phyloP scores from a whole-genome alignment of 129 eudicot genomes.

The Tagetes erecta region DNA sequence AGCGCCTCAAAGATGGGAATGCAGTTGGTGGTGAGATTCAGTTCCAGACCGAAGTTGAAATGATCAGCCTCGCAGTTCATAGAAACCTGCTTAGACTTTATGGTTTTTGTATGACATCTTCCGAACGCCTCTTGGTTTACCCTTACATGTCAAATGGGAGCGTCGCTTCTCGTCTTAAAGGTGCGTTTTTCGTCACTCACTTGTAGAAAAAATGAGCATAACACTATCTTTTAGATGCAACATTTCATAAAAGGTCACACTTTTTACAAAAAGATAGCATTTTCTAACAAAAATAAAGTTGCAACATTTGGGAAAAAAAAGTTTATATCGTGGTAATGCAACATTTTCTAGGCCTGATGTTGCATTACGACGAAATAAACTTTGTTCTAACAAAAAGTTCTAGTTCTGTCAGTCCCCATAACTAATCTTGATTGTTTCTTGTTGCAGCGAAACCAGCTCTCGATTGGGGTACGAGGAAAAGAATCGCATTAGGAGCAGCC shows the following conservation, averaged over 20 bases:
- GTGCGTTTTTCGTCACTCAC: conserved; percentile 25
- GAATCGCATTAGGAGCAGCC: conserved; percentile 87
- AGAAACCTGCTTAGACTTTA: conserved; percentile 82
- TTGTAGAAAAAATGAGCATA: too few relatives aligned
- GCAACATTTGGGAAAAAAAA: too few relatives aligned
- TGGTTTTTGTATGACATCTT: conserved; percentile 77
- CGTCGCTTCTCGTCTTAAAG: conserved; percentile 97
- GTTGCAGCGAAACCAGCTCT: conserved; percentile 80
- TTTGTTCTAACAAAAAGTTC: too few relatives aligned
- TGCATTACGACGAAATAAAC: too few relatives aligned
- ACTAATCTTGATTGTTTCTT: not conserved
- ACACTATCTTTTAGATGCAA: too few relatives aligned
- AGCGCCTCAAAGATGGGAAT: conserved; percentile 79
- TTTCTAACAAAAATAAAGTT: too few relatives aligned
- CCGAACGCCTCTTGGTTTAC: conserved; percentile 78
- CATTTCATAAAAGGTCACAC: too few relatives aligned
- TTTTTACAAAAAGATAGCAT: too few relatives aligned
- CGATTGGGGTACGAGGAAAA: conserved; percentile 88
- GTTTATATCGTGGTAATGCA: too few relatives aligned
- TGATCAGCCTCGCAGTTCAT: conserved; percentile 96
- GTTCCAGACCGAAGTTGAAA: conserved; percentile 94
- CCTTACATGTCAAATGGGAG: conserved; percentile 98
- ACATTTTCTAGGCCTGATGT: too few relatives aligned
- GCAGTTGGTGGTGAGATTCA: conserved; percentile 85
- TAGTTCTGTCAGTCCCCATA: too few relatives aligned